Percentiles rank a stretch among this genome's conserved stretches.
phyloP scores from a whole-genome alignment of 192 early-diverging fungal species.

The Phlyctochytrium arcticum region DNA sequence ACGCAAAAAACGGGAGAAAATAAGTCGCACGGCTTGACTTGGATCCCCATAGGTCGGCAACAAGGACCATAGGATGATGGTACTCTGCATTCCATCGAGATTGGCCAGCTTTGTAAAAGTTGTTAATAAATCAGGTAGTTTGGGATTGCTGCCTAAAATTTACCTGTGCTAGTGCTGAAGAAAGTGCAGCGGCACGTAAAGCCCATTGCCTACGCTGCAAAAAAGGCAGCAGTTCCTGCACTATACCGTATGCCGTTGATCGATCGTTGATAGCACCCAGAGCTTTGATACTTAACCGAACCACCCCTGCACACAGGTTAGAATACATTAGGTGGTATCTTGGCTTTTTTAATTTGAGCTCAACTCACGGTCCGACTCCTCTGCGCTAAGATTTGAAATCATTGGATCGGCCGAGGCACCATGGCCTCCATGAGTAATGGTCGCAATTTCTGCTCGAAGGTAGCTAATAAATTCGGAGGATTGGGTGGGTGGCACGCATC shows the following conservation, averaged over 20 bases:
- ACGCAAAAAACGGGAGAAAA: conserved; percentile 39
- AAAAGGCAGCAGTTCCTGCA: conserved; percentile 45
- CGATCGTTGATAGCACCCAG: conserved; percentile 35
- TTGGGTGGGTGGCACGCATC: conserved; percentile 28
- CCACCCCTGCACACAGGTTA: conserved; percentile 25
- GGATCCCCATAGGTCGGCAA: conserved; percentile 51
- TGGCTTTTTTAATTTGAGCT: too few species aligned
- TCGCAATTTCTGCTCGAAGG: conserved; percentile 37
- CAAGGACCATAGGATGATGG: conserved; percentile 43
- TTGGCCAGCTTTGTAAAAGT: conserved; percentile 18
- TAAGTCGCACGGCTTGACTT: conserved; percentile 36
- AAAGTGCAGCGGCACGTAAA: conserved; percentile 36
- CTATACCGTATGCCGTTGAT: conserved; percentile 19
- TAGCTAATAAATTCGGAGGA: conserved; percentile 44
- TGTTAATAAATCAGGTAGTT: too few species aligned
- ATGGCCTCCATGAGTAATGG: conserved; percentile 33
- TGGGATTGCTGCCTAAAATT: too few species aligned
- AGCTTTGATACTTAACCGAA: conserved; percentile 24
- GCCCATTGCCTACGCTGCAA: conserved; percentile 19
- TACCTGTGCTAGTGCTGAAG: conserved; percentile 32
- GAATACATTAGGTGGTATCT: too few species aligned
- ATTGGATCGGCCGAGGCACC: conserved; percentile 45
- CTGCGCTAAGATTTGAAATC: conserved; percentile 31
- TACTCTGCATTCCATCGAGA: conserved; percentile 30
- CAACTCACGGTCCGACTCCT: conserved; percentile 36